These are phyloP conservation scores for Paecilomyces niveus DNA, from an alignment of 2,329 filamentous ascomycete genomes.

Conservation along the genomic window DNA sequence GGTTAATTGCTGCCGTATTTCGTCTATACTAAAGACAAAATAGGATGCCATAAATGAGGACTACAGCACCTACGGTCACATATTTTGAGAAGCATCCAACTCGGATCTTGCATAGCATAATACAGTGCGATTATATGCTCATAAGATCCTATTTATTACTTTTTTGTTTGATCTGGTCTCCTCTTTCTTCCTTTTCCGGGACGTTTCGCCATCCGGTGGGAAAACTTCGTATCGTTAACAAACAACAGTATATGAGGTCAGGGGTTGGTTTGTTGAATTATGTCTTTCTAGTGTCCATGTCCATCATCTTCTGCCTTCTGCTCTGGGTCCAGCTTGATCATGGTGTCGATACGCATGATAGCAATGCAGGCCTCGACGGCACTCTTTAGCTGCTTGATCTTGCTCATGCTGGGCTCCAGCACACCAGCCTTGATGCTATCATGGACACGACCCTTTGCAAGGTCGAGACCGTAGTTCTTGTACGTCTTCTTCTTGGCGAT, in stretches of 20 bases:
- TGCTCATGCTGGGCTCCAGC: conserved; percentile 95
- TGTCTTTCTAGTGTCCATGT: conserved; percentile 62
- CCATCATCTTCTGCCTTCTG: conserved; percentile 69
- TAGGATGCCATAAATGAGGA: not conserved
- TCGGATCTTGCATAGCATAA: not conserved
- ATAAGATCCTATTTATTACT: not conserved
- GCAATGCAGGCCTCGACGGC: conserved; percentile 97
- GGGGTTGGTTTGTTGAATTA: not conserved
- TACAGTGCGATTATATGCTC: not conserved
- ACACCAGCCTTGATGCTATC: conserved; percentile 94
- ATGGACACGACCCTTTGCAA: conserved; percentile 80
- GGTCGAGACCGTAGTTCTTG: conserved; percentile 95
- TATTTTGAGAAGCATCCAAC: not conserved
- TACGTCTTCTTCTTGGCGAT: conserved; percentile 93
- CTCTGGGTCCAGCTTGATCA: conserved; percentile 97
- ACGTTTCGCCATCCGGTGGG: not conserved
- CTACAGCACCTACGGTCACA: not conserved
- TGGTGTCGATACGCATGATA: conserved; percentile 98
- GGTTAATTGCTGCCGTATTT: no score
- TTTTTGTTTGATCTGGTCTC: not conserved
- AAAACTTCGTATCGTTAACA: conserved; percentile 1
- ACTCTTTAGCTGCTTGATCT: conserved; percentile 95
- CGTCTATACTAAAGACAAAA: no score
- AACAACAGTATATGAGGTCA: conserved; percentile 2
- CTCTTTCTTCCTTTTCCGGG: not conserved